Conservation (phyloP, 495 filamentous ascomycete genomes). For the Astrothelium macrocarpum region DNA sequence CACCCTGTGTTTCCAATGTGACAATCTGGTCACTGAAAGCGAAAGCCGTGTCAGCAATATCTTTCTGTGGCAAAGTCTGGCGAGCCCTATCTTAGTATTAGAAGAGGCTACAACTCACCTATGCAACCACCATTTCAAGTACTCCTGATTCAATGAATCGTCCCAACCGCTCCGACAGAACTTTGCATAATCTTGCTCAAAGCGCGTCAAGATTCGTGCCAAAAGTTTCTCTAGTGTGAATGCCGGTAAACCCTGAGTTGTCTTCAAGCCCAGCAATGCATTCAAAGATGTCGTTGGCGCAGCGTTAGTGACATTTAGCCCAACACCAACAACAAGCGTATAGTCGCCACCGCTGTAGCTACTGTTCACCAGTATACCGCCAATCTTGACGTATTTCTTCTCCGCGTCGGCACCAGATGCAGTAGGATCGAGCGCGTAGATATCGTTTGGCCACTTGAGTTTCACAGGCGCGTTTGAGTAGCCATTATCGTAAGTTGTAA, state of each 20-base stretch:
- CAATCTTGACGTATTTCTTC: constrained; percentile 77
- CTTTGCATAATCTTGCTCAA: constrained; percentile 65
- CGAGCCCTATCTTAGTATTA: neutral
- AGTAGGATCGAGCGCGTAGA: constrained; percentile 67
- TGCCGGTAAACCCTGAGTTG: constrained; percentile 29
- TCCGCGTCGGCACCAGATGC: constrained; percentile 2
- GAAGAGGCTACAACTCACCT: constrained; percentile 28
- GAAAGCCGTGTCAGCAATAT: neutral
- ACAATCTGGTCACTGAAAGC: constrained; percentile 60
- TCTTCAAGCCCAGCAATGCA: constrained; percentile 39
- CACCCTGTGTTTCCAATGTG: constrained; percentile 74
- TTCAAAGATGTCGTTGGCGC: constrained; percentile 82
- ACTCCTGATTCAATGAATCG: constrained; percentile 57
- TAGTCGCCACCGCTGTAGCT: constrained; percentile 68
- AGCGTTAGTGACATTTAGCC: constrained; percentile 77
- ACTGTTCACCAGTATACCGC: constrained; percentile 87
- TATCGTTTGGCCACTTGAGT: constrained; percentile 97
- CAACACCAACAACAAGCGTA: constrained; percentile 81
- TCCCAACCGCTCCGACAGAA: constrained; percentile 70
- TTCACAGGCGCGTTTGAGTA: constrained; percentile 70
- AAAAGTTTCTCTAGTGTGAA: constrained; percentile 75
- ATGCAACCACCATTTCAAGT: constrained; percentile 87
- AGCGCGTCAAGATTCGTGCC: constrained; percentile 67
- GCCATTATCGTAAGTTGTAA: constrained; percentile 66
- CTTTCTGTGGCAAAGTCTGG: neutral